Percentiles rank a stretch among this genome's conserved stretches.
Evolutionary conservation across 768 basidiomycete species (phyloP).

Genomic region (Hygrocybe coccinea): DNA sequence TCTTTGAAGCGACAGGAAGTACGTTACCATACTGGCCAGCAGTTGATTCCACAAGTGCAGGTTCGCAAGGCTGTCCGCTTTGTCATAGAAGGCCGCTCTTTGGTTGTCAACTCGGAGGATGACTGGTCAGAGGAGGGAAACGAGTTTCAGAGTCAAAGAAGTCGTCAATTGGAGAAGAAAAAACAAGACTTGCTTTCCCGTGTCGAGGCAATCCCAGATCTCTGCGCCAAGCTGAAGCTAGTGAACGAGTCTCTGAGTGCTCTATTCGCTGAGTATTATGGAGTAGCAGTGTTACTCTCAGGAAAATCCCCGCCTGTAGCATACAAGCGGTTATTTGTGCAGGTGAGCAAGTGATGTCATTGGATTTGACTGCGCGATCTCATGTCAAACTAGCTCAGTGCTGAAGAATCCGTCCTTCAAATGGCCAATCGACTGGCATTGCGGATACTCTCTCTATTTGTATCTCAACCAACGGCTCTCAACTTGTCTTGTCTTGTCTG

Average conservation of each 20-base stretch:
- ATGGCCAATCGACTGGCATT: constrained; percentile 14
- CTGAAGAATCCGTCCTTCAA: constrained; percentile 22
- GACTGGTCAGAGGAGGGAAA: constrained; percentile 3
- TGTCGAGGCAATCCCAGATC: neutral
- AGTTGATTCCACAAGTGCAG: constrained; percentile 10
- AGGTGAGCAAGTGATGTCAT: constrained; percentile 2
- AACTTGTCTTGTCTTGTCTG: constrained; percentile 5
- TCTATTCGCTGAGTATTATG: constrained; percentile 8
- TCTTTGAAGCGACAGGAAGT: constrained; percentile 9
- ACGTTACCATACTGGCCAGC: constrained; percentile 3
- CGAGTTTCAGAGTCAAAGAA: neutral
- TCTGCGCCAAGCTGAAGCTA: neutral
- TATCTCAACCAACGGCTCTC: neutral
- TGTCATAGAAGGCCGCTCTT: constrained; percentile 4
- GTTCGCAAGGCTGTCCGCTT: constrained; percentile 1
- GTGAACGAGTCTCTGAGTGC: constrained; percentile 4
- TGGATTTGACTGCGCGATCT: neutral
- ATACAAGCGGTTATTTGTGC: constrained; percentile 9
- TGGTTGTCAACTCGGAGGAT: constrained; percentile 1
- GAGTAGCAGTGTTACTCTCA: neutral
- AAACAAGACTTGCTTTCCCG: neutral
- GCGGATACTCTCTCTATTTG: constrained; percentile 7
- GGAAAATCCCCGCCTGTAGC: neutral
- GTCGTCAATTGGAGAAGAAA: neutral
- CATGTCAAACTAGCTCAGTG: constrained; percentile 13